phyloP scores from a whole-genome alignment of 192 early-diverging fungal species.

The Podila epigama region DNA sequence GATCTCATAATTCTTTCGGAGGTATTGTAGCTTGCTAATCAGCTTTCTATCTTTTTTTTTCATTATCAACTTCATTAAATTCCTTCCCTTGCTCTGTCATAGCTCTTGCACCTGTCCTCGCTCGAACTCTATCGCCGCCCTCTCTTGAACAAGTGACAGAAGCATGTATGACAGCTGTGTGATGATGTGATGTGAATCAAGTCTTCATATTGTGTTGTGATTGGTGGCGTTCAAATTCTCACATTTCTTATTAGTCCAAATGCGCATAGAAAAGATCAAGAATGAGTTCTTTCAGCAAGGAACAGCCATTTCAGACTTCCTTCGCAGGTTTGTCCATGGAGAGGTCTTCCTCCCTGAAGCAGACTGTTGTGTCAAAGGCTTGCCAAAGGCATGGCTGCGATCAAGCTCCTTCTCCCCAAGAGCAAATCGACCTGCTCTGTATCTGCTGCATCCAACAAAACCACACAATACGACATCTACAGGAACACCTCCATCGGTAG shows the following conservation, averaged over 20 bases:
- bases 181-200: neutral
- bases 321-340: slow-evolving; percentile 21
- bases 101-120: slow-evolving; percentile 10
- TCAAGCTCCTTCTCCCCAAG: slow-evolving; percentile 12
- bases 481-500: slow-evolving; percentile 27
- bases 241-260: slow-evolving; percentile 12
- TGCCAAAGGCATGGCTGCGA: slow-evolving; percentile 21
- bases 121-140: slow-evolving; percentile 2
- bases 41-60: no score
- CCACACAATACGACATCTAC: slow-evolving; percentile 28
- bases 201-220: slow-evolving; percentile 1
- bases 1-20: no score
- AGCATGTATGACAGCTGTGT: slow-evolving; percentile 10
- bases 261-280: slow-evolving; percentile 17
- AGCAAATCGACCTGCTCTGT: slow-evolving; percentile 23
- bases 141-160: slow-evolving; percentile 5
- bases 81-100: neutral
- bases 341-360: slow-evolving; percentile 25
- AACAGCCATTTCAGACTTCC: slow-evolving; percentile 17
- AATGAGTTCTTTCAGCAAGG: slow-evolving; percentile 15
- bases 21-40: no score
- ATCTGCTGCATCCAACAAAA: slow-evolving; percentile 34
- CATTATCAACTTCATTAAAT: no score
- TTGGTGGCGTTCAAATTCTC: no score
- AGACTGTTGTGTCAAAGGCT: slow-evolving; percentile 35